phyloP scores from a whole-genome alignment of 148 eudicot species.

The Cornus florida region DNA sequence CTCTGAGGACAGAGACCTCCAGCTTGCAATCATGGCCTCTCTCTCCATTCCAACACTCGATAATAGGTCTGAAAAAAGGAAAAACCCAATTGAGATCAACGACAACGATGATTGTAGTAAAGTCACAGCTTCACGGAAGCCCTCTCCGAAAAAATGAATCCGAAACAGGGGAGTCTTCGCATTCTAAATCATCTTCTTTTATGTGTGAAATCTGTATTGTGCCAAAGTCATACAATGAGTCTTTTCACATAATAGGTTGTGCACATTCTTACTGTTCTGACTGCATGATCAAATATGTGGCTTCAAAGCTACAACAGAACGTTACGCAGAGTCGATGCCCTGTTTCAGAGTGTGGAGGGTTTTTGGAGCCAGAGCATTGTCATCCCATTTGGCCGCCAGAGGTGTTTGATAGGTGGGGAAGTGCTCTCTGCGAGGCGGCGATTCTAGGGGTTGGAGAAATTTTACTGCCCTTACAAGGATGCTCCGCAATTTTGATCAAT shows the following conservation, averaged over 20 bases:
- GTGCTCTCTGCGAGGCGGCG: conserved; percentile 44
- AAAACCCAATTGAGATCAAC: conserved; percentile 11
- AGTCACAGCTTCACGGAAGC: not conserved
- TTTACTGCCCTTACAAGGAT: conserved; percentile 56
- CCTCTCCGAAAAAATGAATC: not conserved
- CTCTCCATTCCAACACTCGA: not conserved
- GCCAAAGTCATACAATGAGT: conserved; percentile 27
- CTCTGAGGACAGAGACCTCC: conserved; percentile 6
- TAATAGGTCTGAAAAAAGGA: not conserved
- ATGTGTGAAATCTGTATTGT: conserved; percentile 64
- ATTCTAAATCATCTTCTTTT: conserved; percentile 24
- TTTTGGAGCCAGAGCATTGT: conserved; percentile 49
- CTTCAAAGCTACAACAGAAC: conserved; percentile 42
- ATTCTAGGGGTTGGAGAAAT: conserved; percentile 43
- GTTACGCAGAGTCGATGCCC: conserved; percentile 40
- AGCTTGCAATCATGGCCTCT: conserved; percentile 6
- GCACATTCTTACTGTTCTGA: conserved; percentile 40
- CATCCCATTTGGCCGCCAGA: conserved; percentile 37
- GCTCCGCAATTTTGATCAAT: conserved; percentile 42
- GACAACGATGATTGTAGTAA: conserved; percentile 22
- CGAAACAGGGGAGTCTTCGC: conserved; percentile 44
- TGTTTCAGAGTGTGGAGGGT: conserved; percentile 27
- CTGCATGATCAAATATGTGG: conserved; percentile 39
- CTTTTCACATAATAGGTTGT: conserved; percentile 43
- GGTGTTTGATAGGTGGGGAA: conserved; percentile 55